A percentile compares a stretch with the other conserved stretches of the same genome.
Evolutionary conservation across 176 grass and related monocot species (phyloP).

Genomic region (Stipa capillata): DNA sequence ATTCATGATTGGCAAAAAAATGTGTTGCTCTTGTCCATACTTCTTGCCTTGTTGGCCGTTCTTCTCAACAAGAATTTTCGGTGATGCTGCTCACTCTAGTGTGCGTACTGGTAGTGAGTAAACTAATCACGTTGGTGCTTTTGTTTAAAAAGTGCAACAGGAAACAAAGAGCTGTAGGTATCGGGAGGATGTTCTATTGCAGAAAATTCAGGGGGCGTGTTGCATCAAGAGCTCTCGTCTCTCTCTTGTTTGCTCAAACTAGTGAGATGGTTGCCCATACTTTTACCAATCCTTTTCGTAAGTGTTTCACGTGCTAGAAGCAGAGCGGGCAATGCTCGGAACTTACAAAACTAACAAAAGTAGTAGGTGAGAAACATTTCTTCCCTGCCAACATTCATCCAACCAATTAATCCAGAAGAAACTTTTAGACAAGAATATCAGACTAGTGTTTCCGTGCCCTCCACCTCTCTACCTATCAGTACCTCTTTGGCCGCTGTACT

Average conservation of each 20-base stretch:
- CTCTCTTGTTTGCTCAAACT: slow-evolving; percentile 18
- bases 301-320: slow-evolving; percentile 13
- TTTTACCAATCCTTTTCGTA: not conserved
- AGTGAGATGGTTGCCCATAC: slow-evolving; percentile 20
- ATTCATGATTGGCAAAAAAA: slow-evolving; percentile 7
- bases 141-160: slow-evolving; percentile 4
- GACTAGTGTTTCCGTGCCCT: not conserved
- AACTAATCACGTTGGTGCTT: slow-evolving; percentile 12
- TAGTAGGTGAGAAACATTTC: slow-evolving; percentile 34
- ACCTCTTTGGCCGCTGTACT: not conserved
- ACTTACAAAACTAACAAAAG: not conserved
- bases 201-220: no score
- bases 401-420: slow-evolving; percentile 8
- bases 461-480: not conserved
- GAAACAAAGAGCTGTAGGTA: slow-evolving; percentile 5
- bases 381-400: not conserved
- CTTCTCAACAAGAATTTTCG: slow-evolving; percentile 35
- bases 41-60: slow-evolving; percentile 46
- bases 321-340: not conserved
- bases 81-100: slow-evolving; percentile 14
- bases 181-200: no score
- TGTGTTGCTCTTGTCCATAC: slow-evolving; percentile 39
- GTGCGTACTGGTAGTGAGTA: not conserved
- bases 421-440: not conserved
- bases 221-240: no score